Evolutionary conservation across 208 protist species (phyloP), one percentile per base, ranked within the genome.

Genomic region (Leishmania aethiopica): DNA sequence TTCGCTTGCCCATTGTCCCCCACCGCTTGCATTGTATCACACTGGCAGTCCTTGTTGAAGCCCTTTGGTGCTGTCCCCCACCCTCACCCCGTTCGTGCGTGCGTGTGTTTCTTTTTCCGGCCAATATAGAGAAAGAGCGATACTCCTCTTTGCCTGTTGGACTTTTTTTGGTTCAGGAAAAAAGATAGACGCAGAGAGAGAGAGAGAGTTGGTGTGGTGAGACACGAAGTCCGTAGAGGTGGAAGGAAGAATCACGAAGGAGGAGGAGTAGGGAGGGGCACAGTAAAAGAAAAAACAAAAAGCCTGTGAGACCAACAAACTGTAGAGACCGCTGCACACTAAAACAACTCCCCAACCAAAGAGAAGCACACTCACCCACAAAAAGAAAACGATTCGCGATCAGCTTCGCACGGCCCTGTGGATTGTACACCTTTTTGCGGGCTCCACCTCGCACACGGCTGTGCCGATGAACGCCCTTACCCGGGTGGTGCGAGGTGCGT

Each of bases 381-480:
- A 17, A 47, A 13, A 62, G 66, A 42, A 77, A 77, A 62, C 5
- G 51, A 40, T 64, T 77, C 13, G 45, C 73, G 35, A 42, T n/a
- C 73, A 47, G 53, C 19, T 62, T 64, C 32, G 45, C 17, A 64
- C 62, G 22, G 53, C 32, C 37, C 35, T 45, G 73, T 45, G 47
- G 35, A 66, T 49, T 62, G 53, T 64, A 64, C 49, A 64, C 35
- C 73, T 32, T 66, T 66, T 62, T 77, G 35, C 66, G n/a, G 53
- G 32, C 49, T 19, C 53, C 53, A 40, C 19, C 45, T 51, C 73
- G 73, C 73, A 77, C 73, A 64, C 49, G 25, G 53, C 73, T 62
- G 73, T 47, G 53, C 53, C 32, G 53, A 64, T 62, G 45, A 45
- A n/a, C 53, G 35, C 53, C 53, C 35, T 42, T 49, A 32, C 28